These are phyloP conservation scores for Vitrella brassicaformis DNA, from an alignment of 73 alveolate species.

Conservation along the genomic window DNA sequence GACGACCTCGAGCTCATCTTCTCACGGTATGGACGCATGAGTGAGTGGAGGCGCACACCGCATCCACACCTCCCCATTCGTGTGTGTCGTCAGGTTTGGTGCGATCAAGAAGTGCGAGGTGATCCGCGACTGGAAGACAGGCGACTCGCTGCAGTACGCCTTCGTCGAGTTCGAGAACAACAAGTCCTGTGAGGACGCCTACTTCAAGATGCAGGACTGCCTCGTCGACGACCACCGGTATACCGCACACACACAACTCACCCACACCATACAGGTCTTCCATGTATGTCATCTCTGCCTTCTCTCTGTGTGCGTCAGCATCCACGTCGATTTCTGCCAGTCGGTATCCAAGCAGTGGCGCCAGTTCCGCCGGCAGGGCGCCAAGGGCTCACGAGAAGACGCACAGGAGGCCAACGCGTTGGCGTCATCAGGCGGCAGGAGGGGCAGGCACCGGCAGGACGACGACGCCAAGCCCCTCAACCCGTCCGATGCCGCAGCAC, in stretches of 20 bases:
- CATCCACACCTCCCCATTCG: too few species aligned
- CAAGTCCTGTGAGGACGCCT: conserved; percentile 87
- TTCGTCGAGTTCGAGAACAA: conserved; percentile 92
- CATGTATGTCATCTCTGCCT: neutral
- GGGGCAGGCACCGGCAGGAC: neutral
- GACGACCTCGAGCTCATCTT: conserved; percentile 29
- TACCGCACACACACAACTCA: neutral
- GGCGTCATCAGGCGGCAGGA: neutral
- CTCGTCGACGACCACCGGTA: conserved; percentile 20
- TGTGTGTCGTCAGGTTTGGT: conserved; percentile 94
- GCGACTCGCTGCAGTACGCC: conserved; percentile 92
- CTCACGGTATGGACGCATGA: conserved; percentile 9
- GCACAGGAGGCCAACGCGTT: neutral
- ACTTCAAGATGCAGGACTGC: conserved; percentile 34
- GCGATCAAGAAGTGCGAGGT: conserved; percentile 84
- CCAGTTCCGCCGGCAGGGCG: neutral
- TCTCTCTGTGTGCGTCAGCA: neutral
- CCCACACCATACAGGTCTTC: neutral
- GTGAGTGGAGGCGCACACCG: too few species aligned
- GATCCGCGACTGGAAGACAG: conserved; percentile 96
- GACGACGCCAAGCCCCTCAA: too few species aligned
- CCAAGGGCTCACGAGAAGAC: neutral
- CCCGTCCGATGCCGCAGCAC: too few species aligned
- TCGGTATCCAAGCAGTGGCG: neutral
- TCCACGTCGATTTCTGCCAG: neutral